A percentile compares a stretch with the other conserved stretches of the same genome.
These are phyloP conservation scores for Epithele typhae DNA, from an alignment of 768 basidiomycete species.

Conservation along the genomic window DNA sequence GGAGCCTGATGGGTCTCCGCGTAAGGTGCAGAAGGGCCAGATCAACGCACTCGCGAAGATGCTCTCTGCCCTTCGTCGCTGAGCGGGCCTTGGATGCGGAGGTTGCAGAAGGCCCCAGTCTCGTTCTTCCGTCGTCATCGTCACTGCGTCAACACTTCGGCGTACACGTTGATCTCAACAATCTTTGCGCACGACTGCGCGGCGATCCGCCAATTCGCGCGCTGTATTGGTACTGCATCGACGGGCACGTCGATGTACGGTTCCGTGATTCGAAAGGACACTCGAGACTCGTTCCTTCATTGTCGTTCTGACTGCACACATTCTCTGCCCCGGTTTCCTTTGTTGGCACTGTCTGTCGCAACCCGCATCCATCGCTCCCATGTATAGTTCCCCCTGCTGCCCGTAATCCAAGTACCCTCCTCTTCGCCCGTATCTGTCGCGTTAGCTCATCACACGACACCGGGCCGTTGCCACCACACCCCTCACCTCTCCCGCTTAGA, in stretches of 20 bases:
- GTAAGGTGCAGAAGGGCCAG: constrained; percentile 88
- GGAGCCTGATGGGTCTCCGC: constrained; percentile 38
- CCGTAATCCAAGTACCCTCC: too few relatives aligned
- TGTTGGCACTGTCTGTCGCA: neutral
- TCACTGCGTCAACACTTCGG: neutral
- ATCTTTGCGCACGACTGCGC: too few relatives aligned
- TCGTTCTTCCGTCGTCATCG: neutral
- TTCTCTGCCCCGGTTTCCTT: constrained; percentile 9
- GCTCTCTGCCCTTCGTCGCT: constrained; percentile 76
- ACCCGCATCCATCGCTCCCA: too few relatives aligned
- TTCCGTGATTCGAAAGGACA: constrained; percentile 13
- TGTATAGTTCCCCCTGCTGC: too few relatives aligned
- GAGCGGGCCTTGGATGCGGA: constrained; percentile 5
- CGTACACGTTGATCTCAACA: constrained; percentile 12
- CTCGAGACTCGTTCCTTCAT: neutral
- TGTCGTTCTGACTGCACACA: constrained; percentile 5
- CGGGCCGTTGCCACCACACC: neutral
- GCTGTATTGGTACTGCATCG: constrained; percentile 17
- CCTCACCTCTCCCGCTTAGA: constrained; percentile 11
- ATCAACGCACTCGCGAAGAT: constrained; percentile 90
- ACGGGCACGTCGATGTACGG: constrained; percentile 12
- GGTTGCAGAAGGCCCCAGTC: constrained; percentile 1
- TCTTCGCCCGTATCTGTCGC: too few relatives aligned
- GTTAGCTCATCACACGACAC: neutral
- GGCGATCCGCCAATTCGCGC: too few relatives aligned